A percentile compares a stretch with the other conserved stretches of the same genome.
Evolutionary conservation across 1,284 basidiomycete genomes (phyloP).

Genomic region (Cystobasidium slooffiae): DNA sequence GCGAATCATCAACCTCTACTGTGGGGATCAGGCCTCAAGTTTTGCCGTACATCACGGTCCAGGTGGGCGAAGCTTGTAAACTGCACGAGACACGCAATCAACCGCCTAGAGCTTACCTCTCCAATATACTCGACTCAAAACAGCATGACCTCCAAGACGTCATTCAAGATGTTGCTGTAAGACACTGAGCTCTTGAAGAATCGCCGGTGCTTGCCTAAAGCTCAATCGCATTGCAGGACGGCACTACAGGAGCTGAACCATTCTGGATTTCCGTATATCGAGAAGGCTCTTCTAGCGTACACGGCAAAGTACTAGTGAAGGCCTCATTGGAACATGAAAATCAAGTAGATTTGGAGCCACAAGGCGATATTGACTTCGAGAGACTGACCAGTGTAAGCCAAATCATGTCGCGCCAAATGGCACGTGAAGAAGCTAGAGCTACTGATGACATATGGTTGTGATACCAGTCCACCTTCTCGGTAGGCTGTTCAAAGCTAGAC

Average conservation of each 20-base stretch:
- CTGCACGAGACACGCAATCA: background rate
- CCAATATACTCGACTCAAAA: background rate
- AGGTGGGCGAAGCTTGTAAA: constrained; percentile 13
- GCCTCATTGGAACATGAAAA: constrained; percentile 48
- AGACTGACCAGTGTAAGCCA: constrained; percentile 20
- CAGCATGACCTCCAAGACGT: constrained; percentile 42
- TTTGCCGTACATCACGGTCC: constrained; percentile 41
- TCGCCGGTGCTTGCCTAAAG: background rate
- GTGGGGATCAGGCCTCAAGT: background rate
- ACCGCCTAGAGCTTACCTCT: background rate
- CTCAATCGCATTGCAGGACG: constrained; percentile 15
- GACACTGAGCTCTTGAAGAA: background rate
- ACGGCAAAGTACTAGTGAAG: constrained; percentile 64
- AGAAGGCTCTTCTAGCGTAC: constrained; percentile 62
- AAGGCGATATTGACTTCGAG: constrained; percentile 51
- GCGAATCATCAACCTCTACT: constrained; percentile 2
- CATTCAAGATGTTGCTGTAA: constrained; percentile 33
- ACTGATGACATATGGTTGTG: background rate
- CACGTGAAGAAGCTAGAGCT: background rate
- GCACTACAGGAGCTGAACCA: constrained; percentile 62
- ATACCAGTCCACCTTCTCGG: constrained; percentile 13
- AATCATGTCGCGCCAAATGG: background rate
- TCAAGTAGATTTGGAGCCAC: constrained; percentile 47
- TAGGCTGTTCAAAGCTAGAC: constrained; percentile 21
- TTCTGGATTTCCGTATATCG: constrained; percentile 75